phyloP scores from a whole-genome alignment of 352 stramenopile species.

The Globisporangium recalcitrans region DNA sequence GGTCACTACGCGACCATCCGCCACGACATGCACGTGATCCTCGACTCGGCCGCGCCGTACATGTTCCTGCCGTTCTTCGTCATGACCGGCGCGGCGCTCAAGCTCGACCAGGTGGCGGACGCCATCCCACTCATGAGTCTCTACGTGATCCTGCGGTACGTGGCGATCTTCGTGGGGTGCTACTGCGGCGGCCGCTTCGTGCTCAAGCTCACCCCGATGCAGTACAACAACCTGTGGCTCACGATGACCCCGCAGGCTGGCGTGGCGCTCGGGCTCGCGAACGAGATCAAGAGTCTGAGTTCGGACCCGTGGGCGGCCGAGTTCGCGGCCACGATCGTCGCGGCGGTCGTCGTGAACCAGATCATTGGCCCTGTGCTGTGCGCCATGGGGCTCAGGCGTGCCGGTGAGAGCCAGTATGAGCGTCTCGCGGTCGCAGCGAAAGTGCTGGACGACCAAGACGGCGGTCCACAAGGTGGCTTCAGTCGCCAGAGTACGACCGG shows the following conservation, averaged over 20 bases:
- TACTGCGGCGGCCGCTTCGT: constrained; percentile 58
- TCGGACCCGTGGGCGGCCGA: constrained; percentile 46
- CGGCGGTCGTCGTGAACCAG: constrained; percentile 66
- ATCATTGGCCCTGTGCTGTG: constrained; percentile 65
- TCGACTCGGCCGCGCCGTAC: constrained; percentile 61
- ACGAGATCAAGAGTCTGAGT: constrained; percentile 50
- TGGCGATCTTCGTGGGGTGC: constrained; percentile 56
- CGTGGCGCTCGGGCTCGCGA: constrained; percentile 56
- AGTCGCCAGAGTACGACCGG: constrained; percentile 12
- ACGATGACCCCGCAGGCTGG: constrained; percentile 69
- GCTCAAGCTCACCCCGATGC: constrained; percentile 43
- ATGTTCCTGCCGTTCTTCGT: constrained; percentile 78
- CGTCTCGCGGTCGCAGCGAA: constrained; percentile 9
- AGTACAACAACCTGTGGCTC: constrained; percentile 77
- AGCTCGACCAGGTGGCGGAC: constrained; percentile 55
- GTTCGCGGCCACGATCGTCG: constrained; percentile 60
- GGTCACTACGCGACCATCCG: constrained; percentile 57
- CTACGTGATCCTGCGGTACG: constrained; percentile 52
- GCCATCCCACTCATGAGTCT: constrained; percentile 62
- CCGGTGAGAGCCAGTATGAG: constrained; percentile 44
- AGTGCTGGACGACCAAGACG: neutral
- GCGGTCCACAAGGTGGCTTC: neutral
- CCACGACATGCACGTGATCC: constrained; percentile 75
- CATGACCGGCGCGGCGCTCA: constrained; percentile 66
- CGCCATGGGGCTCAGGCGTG: constrained; percentile 41